Evolutionary conservation across 257 asterid species (phyloP).

Genomic region (Solanum commersonii): DNA sequence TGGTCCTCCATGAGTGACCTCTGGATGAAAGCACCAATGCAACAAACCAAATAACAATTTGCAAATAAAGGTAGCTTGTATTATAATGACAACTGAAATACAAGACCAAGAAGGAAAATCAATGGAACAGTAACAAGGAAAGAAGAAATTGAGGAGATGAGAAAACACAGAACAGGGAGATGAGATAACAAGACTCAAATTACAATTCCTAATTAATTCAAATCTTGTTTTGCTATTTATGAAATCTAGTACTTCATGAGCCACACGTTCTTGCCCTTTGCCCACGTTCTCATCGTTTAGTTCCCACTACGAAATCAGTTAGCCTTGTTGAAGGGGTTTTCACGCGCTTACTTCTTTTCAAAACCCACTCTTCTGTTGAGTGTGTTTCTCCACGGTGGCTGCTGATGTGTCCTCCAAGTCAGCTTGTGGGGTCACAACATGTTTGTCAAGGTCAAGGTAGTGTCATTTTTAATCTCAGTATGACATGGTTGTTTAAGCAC

Average conservation of each 20-base stretch:
- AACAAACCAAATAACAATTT: too few species aligned
- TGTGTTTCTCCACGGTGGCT: too few species aligned
- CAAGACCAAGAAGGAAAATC: too few species aligned
- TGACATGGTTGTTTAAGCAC: neutral
- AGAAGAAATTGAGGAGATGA: too few species aligned
- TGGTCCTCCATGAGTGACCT: too few species aligned
- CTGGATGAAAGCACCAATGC: too few species aligned
- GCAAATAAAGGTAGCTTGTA: too few species aligned
- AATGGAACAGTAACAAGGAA: too few species aligned
- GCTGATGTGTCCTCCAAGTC: neutral
- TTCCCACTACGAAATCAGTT: neutral
- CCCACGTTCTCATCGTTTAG: neutral
- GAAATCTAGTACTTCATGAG: neutral
- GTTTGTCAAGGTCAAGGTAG: neutral
- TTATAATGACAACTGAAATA: too few species aligned
- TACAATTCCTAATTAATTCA: neutral
- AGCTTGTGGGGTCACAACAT: neutral
- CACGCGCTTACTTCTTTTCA: too few species aligned
- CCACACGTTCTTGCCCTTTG: neutral
- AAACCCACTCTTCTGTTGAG: too few species aligned
- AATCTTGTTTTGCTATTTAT: too few species aligned
- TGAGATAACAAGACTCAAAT: neutral
- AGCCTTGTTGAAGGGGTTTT: neutral
- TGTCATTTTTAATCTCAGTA: neutral
- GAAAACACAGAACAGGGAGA: neutral